Evolutionary conservation across 805 yeast genomes (phyloP).

Genomic region (Kodamaea sagamina): DNA sequence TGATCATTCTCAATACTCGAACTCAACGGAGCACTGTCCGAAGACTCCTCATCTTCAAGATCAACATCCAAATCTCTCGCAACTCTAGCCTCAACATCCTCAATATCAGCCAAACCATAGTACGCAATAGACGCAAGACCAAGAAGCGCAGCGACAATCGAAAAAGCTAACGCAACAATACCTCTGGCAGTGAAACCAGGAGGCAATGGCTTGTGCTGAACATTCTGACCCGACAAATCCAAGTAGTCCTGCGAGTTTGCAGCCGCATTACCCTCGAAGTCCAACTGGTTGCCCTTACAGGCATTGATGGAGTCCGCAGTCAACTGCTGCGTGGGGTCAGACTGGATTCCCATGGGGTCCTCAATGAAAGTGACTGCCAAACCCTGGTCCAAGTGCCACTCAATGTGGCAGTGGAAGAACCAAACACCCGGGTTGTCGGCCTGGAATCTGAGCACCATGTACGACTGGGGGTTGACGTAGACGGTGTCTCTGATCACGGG

Average conservation of each 20-base stretch:
- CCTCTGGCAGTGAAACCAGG: conserved; percentile 93
- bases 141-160: conserved; percentile 78
- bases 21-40: conserved; percentile 15
- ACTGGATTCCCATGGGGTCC: conserved; percentile 74
- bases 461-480: conserved; percentile 79
- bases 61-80: conserved; percentile 56
- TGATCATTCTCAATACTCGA: conserved; percentile 10
- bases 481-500: conserved; percentile 87
- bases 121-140: conserved; percentile 76
- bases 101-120: conserved; percentile 86
- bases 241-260: conserved; percentile 64
- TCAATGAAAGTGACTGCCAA: conserved; percentile 78
- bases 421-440: conserved; percentile 98
- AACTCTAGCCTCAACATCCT: conserved; percentile 64
- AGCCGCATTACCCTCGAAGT: conserved; percentile 83
- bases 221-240: conserved; percentile 74
- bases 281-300: conserved; percentile 60
- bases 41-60: conserved; percentile 26
- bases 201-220: conserved; percentile 69
- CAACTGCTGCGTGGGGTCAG: conserved; percentile 50
- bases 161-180: conserved; percentile 89
- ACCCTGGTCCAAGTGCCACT: conserved; percentile 98
- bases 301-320: conserved; percentile 59
- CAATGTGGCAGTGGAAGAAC: conserved; percentile 98
- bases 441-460: conserved; percentile 80